Base-by-base conservation (phyloP, 306 rosid genomes). In the Trifolium fragiferum region DNA sequence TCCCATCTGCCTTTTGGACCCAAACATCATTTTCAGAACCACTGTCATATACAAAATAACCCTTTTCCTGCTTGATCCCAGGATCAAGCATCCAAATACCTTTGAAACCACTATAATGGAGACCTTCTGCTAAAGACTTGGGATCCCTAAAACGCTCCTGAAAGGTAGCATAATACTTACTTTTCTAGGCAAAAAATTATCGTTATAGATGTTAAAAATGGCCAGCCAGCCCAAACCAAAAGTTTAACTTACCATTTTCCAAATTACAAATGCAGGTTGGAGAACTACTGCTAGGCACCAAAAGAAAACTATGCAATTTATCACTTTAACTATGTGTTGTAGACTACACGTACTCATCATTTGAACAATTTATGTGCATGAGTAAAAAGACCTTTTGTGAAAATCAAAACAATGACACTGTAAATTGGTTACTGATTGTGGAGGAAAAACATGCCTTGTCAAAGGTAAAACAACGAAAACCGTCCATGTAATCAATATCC, bases 41-140 rank as follows among this genome's bases (percentile, higher is more conserved):
- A 78, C 76, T 81, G 53, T 89, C 98, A 76, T 88, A 93, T 76
- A 83, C 89, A 82, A 83, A 88, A 82, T 91, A 93, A 75, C 93
- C 91, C 54, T 88, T 89, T 77, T 93, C 98, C 53, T 59, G 73
- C 79, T 93, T 93, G 79, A 93, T 91, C 77, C 98, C 96, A 32
- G 98, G 97, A 76, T 91, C 97, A 60, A 93, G 97, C 96, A 91
- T 93, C 97, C 97, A 93, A 81, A 91, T 82, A 72, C 93, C 98
- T 81, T 89, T 93, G 81, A 89, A 89, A 81, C 98, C 97, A 75
- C 76, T 81, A 68, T 81, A 43, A 75, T 83, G 92, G 57, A 93
- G 97, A 74, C 75, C 85, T 58, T 78, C 73, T 33, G 63, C 92
- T 66, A 89, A 83, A 65, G 96, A 84, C 71, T 87, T 86, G 8